A percentile compares a stretch with the other conserved stretches of the same genome.
These are phyloP conservation scores for Wickerhamiella alocasiicola DNA, from an alignment of 805 yeast genomes.

Conservation along the genomic window DNA sequence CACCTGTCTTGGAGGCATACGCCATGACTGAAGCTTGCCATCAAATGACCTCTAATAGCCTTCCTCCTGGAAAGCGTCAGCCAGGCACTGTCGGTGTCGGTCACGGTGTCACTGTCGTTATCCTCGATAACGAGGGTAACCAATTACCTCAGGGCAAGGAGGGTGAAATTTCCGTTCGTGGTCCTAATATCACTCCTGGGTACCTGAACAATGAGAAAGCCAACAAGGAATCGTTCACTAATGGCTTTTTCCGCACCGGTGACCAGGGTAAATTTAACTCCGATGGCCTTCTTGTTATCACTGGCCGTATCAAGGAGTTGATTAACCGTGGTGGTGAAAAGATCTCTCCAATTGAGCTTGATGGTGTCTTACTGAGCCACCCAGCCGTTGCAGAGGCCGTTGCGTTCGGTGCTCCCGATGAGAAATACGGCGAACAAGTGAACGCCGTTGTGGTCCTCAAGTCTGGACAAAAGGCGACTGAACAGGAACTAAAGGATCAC, in stretches of 20 bases:
- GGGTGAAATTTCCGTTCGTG: conserved; percentile 62
- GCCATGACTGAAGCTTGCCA: conserved; percentile 79
- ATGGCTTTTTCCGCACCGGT: conserved; percentile 63
- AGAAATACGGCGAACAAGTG: conserved; percentile 57
- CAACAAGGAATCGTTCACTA: conserved; percentile 52
- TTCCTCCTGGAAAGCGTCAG: conserved; percentile 52
- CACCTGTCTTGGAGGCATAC: conserved; percentile 65
- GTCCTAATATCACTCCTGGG: conserved; percentile 58
- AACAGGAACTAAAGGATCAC: conserved; percentile 36
- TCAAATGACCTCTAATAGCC: conserved; percentile 60
- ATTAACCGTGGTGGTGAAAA: conserved; percentile 72
- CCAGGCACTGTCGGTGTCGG: conserved; percentile 68
- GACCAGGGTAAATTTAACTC: conserved; percentile 56
- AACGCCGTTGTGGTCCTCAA: conserved; percentile 56
- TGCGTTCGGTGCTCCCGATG: conserved; percentile 54
- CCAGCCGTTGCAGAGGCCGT: conserved; percentile 61
- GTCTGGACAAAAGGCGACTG: conserved; percentile 27
- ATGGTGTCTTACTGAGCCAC: conserved; percentile 45
- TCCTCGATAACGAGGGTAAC: conserved; percentile 40
- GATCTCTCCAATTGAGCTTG: conserved; percentile 61
- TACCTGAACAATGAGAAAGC: conserved; percentile 63
- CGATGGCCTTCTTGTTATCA: conserved; percentile 47
- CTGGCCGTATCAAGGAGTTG: conserved; percentile 62
- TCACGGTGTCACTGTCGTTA: conserved; percentile 51
- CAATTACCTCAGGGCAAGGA: conserved; percentile 37